These are phyloP conservation scores for Penicillium alfredii DNA, from an alignment of 495 filamentous ascomycete genomes.

Conservation along the genomic window DNA sequence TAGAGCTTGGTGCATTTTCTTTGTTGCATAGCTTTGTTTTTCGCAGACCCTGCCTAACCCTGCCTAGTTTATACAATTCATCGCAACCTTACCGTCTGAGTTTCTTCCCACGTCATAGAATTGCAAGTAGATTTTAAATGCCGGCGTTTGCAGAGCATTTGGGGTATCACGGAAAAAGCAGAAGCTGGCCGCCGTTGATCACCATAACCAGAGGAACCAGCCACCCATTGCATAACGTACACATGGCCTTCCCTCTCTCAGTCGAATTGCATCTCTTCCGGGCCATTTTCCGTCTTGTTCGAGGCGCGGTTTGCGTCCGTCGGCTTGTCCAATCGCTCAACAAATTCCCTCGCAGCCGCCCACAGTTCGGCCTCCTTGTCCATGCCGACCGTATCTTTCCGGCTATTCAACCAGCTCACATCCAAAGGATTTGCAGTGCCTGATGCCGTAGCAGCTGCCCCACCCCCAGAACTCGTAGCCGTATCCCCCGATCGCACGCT, in stretches of 20 bases:
- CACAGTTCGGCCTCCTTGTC: slow-evolving; percentile 77
- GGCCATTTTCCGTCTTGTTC: slow-evolving; percentile 8
- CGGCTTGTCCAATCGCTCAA: slow-evolving; percentile 33
- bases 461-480: slow-evolving; percentile 16
- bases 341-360: slow-evolving; percentile 50
- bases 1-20: slow-evolving; percentile 17
- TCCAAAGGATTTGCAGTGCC: slow-evolving; percentile 48
- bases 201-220: not conserved
- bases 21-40: slow-evolving; percentile 18
- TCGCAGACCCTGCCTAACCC: slow-evolving; percentile 13
- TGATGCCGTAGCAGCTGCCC: slow-evolving; percentile 12
- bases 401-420: slow-evolving; percentile 78
- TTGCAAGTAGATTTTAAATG: slow-evolving; percentile 4
- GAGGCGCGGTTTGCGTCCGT: not conserved
- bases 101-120: not conserved
- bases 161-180: slow-evolving; percentile 33
- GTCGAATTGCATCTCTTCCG: slow-evolving; percentile 36
- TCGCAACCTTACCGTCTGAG: not conserved
- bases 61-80: slow-evolving; percentile 5
- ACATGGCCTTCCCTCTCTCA: slow-evolving; percentile 9
- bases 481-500: slow-evolving; percentile 22
- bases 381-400: slow-evolving; percentile 66
- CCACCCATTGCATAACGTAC: not conserved
- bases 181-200: not conserved
- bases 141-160: not conserved